These are phyloP conservation scores for Hypoxylon sp. DNA, from an alignment of 2,329 filamentous ascomycete genomes.

Conservation along the genomic window DNA sequence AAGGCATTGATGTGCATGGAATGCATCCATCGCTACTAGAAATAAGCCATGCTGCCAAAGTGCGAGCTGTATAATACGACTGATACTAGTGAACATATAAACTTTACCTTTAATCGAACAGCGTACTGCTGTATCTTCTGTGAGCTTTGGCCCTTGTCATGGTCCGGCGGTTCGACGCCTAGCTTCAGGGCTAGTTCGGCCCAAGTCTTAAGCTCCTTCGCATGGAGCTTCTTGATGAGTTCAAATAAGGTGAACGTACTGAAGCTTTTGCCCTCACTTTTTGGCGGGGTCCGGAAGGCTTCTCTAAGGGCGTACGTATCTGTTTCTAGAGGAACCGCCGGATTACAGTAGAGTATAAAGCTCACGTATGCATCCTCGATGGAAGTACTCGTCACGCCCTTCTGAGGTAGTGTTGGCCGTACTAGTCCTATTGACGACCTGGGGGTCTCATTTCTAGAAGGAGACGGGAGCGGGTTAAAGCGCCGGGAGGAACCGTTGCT, in stretches of 20 bases:
- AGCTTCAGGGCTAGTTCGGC: constrained; percentile 85
- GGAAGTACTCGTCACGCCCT: constrained; percentile 73
- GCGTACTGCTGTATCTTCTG: constrained; percentile 97
- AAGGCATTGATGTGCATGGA: constrained; percentile 96
- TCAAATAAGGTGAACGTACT: constrained; percentile 81
- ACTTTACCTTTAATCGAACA: constrained; percentile 82
- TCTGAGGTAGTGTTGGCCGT: constrained; percentile 68
- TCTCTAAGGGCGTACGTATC: constrained; percentile 79
- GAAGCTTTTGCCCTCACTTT: constrained; percentile 89
- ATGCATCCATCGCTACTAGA: constrained; percentile 84
- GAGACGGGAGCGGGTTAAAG: constrained; percentile 45
- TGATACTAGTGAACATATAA: constrained; percentile 11
- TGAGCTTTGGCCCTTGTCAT: constrained; percentile 85
- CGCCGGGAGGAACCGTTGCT: constrained; percentile 46
- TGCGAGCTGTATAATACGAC: constrained; percentile 1
- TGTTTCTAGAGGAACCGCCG: constrained; percentile 75
- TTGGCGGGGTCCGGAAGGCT: constrained; percentile 82
- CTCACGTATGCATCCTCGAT: constrained; percentile 85
- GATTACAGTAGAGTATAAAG: constrained; percentile 94
- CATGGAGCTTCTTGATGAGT: constrained; percentile 81
- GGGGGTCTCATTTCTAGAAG: constrained; percentile 46
- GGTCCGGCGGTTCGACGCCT: constrained; percentile 87
- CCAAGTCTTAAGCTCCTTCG: constrained; percentile 92
- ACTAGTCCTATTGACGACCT: constrained; percentile 43
- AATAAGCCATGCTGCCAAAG: constrained; percentile 52